Evolutionary conservation across 371 early-diverging fungal genomes (phyloP).

Genomic region (Mortierella sp.): DNA sequence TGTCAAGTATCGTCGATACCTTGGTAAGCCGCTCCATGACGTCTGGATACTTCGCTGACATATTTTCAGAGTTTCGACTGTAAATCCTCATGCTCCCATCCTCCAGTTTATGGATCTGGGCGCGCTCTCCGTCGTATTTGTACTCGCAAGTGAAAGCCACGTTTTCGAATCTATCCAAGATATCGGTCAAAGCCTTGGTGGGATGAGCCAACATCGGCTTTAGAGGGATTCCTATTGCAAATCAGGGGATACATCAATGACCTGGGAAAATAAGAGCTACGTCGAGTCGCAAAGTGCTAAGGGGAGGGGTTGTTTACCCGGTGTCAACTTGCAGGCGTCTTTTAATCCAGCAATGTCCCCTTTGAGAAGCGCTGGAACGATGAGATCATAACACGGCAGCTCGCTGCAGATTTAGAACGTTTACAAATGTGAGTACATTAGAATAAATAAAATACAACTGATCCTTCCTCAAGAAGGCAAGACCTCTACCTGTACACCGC

Average conservation of each 20-base stretch:
- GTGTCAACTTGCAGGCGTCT: conserved; percentile 86
- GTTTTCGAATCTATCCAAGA: conserved; percentile 94
- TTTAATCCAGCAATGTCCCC: conserved; percentile 75
- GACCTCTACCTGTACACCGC: conserved; percentile 84
- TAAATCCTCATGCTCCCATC: conserved; percentile 88
- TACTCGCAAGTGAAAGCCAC: conserved; percentile 97
- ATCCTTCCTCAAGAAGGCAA: background rate
- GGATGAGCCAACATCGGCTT: conserved; percentile 99
- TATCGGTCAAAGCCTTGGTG: conserved; percentile 94
- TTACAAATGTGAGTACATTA: background rate
- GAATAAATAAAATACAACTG: background rate
- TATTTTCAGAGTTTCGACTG: conserved; percentile 98
- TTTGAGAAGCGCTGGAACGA: conserved; percentile 87
- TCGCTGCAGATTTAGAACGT: conserved; percentile 66
- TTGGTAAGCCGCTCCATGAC: conserved; percentile 78
- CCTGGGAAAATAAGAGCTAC: too few relatives aligned
- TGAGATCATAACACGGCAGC: conserved; percentile 90
- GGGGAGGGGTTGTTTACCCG: conserved; percentile 75
- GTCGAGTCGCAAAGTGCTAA: too few relatives aligned
- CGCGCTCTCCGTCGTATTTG: conserved; percentile 99
- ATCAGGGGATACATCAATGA: too few relatives aligned
- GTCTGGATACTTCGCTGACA: conserved; percentile 96
- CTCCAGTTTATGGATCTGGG: conserved; percentile 92
- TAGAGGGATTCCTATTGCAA: conserved; percentile 87
- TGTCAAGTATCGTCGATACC: conserved; percentile 47